Conservation (phyloP, 2,329 filamentous ascomycete species). For the Arachnopeziza araneosa region DNA sequence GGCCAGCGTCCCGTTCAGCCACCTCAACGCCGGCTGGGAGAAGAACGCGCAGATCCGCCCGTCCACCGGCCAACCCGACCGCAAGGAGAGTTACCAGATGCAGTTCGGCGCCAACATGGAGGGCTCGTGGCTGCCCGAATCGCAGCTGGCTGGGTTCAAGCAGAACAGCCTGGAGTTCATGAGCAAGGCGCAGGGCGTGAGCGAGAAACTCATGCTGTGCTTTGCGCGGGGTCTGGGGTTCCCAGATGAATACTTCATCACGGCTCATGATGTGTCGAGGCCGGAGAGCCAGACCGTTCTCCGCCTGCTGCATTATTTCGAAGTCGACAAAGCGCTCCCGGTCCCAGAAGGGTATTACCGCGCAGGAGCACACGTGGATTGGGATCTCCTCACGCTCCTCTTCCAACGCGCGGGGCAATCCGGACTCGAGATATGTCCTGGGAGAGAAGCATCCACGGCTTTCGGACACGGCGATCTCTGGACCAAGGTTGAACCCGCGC, state of each 20-base stretch:
- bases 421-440: conserved; percentile 60
- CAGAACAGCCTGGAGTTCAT: conserved; percentile 33
- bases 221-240: conserved; percentile 50
- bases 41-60: conserved; percentile 49
- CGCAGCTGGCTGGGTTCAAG: conserved; percentile 43
- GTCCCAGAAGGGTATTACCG: conserved; percentile 46
- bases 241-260: conserved; percentile 46
- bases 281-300: conserved; percentile 48
- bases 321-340: conserved; percentile 31
- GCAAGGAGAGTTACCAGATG: conserved; percentile 54
- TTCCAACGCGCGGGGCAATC: conserved; percentile 57
- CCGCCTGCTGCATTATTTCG: conserved; percentile 54
- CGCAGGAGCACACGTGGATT: conserved; percentile 59
- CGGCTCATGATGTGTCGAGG: conserved; percentile 43
- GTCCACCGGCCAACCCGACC: conserved; percentile 48
- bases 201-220: conserved; percentile 49
- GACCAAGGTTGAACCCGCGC: conserved; percentile 54
- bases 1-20: conserved; percentile 44
- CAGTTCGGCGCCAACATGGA: conserved; percentile 40
- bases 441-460: conserved; percentile 52
- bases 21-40: conserved; percentile 47
- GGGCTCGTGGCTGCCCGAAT: conserved; percentile 30
- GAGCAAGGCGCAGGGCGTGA: conserved; percentile 36
- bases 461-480: conserved; percentile 55
- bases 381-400: conserved; percentile 56